phyloP scores from a whole-genome alignment of 106 monocot genomes.

The Dioscorea dumetorum region DNA sequence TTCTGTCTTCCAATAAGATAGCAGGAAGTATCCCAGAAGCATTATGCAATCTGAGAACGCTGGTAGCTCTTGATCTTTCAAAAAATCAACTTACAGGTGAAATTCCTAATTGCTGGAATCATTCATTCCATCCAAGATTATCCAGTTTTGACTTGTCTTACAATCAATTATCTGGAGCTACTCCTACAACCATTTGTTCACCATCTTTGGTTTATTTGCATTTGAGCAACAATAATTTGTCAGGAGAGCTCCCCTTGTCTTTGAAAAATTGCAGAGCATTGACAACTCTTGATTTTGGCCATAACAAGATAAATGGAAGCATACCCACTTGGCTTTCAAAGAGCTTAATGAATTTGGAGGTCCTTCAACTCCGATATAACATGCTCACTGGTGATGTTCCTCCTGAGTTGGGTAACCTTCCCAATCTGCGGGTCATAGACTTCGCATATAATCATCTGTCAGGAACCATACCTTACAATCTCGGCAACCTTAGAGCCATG shows the following conservation, averaged over 20 bases:
- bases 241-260: constrained; percentile 13
- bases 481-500: constrained; percentile 1
- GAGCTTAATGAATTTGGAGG: not conserved
- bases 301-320: constrained; percentile 26
- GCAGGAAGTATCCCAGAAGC: too few relatives aligned
- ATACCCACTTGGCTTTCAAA: constrained; percentile 32
- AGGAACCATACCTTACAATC: constrained; percentile 1
- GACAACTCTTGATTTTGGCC: constrained; percentile 22
- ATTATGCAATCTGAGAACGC: too few relatives aligned
- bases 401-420: not conserved
- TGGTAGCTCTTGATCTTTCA: too few relatives aligned
- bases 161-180: too few relatives aligned
- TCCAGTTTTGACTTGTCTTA: too few relatives aligned
- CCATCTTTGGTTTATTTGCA: constrained; percentile 2
- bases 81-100: too few relatives aligned
- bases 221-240: constrained; percentile 21
- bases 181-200: too few relatives aligned
- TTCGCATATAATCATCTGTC: constrained; percentile 15
- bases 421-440: constrained; percentile 11
- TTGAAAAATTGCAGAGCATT: constrained; percentile 4
- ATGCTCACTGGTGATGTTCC: constrained; percentile 13
- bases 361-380: not conserved
- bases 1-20: too few relatives aligned
- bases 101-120: too few relatives aligned
- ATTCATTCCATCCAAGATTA: too few relatives aligned